A percentile compares a stretch with the other conserved stretches of the same genome.
Conservation (phyloP, 257 asterid species). For the Orobanche coerulescens region DNA sequence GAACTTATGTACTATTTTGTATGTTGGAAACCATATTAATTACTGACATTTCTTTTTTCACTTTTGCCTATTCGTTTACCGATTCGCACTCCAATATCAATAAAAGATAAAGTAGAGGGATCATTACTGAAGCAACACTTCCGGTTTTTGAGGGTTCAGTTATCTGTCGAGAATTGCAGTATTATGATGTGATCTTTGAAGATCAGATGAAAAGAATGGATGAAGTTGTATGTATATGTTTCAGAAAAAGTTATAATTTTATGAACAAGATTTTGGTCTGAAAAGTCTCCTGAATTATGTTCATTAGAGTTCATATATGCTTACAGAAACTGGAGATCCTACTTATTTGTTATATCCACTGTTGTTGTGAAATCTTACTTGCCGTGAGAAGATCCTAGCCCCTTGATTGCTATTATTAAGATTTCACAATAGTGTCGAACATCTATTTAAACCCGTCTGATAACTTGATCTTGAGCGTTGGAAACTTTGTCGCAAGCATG, state of each 20-base stretch:
- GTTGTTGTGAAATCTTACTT: no score
- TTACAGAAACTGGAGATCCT: conserved; percentile 7
- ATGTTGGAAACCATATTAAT: not conserved
- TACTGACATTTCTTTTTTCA: not conserved
- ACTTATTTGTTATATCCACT: not conserved
- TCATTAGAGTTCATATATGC: conserved; percentile 3
- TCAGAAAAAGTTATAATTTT: not conserved
- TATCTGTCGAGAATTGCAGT: conserved; percentile 2
- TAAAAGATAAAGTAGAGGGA: not conserved
- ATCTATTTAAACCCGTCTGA: not conserved
- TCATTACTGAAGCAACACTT: not conserved
- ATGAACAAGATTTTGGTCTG: no score
- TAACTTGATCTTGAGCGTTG: not conserved
- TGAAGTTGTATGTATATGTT: not conserved
- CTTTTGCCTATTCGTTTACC: conserved; percentile 3
- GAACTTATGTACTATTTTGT: no score
- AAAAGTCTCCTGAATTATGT: no score
- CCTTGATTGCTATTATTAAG: not conserved
- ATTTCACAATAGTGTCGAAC: not conserved
- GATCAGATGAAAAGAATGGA: not conserved
- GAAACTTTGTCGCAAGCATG: conserved; percentile 11
- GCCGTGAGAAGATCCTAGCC: not conserved
- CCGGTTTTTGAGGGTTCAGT: conserved; percentile 19
- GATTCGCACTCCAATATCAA: conserved; percentile 10
- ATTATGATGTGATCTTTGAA: not conserved